These are phyloP conservation scores for Friedmanniomyces simplex DNA, from an alignment of 495 filamentous ascomycete species.

Conservation along the genomic window DNA sequence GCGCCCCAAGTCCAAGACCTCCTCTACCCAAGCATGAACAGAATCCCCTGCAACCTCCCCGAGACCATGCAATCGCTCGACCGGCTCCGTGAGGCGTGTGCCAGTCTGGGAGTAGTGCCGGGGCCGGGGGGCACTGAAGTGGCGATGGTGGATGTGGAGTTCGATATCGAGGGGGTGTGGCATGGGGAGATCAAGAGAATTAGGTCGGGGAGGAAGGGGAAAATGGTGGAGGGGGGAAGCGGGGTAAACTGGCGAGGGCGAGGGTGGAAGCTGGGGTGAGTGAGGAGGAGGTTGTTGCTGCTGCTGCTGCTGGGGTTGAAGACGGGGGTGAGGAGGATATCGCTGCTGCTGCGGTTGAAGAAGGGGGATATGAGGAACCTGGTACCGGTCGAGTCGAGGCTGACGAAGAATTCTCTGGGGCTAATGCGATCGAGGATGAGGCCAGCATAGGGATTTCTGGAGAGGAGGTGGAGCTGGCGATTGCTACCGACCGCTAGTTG, in stretches of 20 bases:
- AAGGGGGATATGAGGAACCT: too few species aligned
- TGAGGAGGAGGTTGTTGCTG: not conserved
- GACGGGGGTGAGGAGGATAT: too few species aligned
- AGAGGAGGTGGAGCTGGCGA: too few species aligned
- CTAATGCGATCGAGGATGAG: too few species aligned
- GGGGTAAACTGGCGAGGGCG: not conserved
- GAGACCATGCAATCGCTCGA: not conserved
- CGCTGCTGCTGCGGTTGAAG: too few species aligned
- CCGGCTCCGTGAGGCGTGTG: not conserved
- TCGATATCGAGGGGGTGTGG: not conserved
- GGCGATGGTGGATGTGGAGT: not conserved
- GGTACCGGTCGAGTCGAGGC: too few species aligned
- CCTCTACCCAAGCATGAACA: not conserved
- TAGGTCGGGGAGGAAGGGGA: not conserved
- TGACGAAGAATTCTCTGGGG: too few species aligned
- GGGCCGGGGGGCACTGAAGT: not conserved
- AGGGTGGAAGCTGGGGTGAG: not conserved
- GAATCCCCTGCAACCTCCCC: not conserved
- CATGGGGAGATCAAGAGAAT: not conserved
- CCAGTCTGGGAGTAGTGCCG: not conserved
- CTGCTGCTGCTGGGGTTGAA: too few species aligned
- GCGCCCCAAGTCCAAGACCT: not conserved
- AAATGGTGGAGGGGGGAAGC: not conserved
- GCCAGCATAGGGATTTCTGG: too few species aligned
- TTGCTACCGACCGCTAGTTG: too few species aligned